Conservation (phyloP, 768 basidiomycete genomes). For the Trametes punicea region DNA sequence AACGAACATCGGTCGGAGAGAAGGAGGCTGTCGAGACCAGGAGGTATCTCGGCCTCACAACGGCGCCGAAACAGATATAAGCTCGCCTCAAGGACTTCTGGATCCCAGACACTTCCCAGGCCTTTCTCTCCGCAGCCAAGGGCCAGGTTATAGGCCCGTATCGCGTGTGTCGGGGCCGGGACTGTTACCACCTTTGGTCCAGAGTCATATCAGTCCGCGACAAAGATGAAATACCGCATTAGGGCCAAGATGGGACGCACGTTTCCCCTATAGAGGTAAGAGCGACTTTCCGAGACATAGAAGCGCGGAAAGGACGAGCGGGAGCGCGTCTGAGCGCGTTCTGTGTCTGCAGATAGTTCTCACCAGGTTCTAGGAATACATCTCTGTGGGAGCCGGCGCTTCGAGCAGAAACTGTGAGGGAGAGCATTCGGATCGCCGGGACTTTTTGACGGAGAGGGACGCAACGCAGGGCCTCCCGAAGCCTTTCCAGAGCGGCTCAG, state of each 20-base stretch:
- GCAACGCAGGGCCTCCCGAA: background rate
- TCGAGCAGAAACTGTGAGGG: background rate
- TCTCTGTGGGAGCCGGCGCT: background rate
- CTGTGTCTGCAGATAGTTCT: background rate
- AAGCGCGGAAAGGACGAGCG: no score
- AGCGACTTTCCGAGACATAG: no score
- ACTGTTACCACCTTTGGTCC: no score
- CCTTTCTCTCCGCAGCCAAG: background rate
- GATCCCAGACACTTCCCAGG: background rate
- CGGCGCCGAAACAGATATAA: background rate
- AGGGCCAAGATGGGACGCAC: no score
- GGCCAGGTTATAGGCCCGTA: no score
- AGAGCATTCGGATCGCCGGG: background rate
- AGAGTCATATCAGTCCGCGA: no score
- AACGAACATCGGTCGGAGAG: background rate
- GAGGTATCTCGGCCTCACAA: background rate
- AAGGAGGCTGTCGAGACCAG: background rate
- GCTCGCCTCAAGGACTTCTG: background rate
- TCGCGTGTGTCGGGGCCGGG: no score
- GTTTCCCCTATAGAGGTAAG: no score
- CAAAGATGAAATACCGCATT: no score
- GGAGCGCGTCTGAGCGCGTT: background rate
- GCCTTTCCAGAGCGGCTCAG: background rate
- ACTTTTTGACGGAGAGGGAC: background rate
- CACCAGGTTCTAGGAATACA: background rate